Percentiles rank a stretch among this genome's conserved stretches.
Evolutionary conservation across 208 protist species (phyloP).

Genomic region (Spironucleus salmonicida): DNA sequence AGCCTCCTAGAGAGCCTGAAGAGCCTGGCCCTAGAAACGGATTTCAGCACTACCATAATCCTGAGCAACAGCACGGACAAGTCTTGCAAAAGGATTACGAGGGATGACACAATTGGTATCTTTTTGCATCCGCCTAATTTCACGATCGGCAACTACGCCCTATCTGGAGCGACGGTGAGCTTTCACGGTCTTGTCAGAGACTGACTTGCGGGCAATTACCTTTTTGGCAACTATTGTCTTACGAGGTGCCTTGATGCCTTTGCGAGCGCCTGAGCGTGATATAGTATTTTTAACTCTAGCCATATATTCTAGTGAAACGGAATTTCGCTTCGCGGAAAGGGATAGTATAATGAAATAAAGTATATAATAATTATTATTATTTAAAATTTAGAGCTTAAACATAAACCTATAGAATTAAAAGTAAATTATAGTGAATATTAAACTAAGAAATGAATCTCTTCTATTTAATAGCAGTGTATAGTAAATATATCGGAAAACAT

Average conservation of each 20-base stretch:
- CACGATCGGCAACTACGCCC: constrained; percentile 1
- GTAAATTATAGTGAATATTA: too few species aligned
- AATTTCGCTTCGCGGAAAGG: too few species aligned
- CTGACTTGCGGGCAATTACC: constrained; percentile 7
- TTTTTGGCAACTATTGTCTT: constrained; percentile 21
- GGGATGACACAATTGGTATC: constrained; percentile 1
- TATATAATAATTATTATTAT: too few species aligned
- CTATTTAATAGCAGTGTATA: too few species aligned
- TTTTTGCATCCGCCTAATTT: constrained; percentile 12
- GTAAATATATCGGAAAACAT: too few species aligned
- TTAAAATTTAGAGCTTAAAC: too few species aligned
- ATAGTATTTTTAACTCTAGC: not conserved
- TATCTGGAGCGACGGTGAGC: not conserved
- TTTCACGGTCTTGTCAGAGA: constrained; percentile 6
- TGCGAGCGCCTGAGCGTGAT: not conserved
- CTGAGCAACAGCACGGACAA: constrained; percentile 1
- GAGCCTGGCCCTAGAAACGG: constrained; percentile 8
- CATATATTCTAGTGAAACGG: constrained; percentile 8
- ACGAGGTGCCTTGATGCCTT: not conserved
- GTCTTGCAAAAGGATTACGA: not conserved
- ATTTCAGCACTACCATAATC: not conserved
- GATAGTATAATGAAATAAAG: too few species aligned
- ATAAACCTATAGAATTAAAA: too few species aligned
- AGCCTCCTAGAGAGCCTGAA: constrained; percentile 18
- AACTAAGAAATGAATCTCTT: too few species aligned